Percentiles rank a stretch among this genome's conserved stretches.
These are phyloP conservation scores for Sporisorium sorghi DNA, from an alignment of 1,284 basidiomycete species.

Conservation along the genomic window DNA sequence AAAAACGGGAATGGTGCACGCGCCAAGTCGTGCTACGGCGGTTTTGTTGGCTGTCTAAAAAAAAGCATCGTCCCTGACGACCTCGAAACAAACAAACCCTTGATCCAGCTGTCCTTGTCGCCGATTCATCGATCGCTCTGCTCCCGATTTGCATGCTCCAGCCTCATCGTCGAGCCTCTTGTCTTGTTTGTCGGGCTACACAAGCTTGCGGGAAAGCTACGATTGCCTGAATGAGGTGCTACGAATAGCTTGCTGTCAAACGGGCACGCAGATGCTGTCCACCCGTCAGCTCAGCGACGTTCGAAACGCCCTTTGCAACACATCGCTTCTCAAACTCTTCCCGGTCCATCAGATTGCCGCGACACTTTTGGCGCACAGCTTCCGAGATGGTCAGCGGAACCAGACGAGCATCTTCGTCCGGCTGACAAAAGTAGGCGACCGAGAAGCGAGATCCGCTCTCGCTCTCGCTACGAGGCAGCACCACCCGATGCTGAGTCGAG, in stretches of 20 bases:
- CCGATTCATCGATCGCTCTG: too few relatives aligned
- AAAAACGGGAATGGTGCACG: neutral
- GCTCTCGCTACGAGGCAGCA: slow-evolving; percentile 42
- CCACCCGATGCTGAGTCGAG: slow-evolving; percentile 60
- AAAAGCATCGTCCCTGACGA: neutral
- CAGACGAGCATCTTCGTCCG: slow-evolving; percentile 50
- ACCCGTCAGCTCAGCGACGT: slow-evolving; percentile 39
- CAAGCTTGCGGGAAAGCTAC: neutral
- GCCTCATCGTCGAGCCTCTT: neutral
- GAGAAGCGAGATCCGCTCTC: slow-evolving; percentile 55
- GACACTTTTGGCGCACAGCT: slow-evolving; percentile 12
- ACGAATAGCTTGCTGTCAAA: slow-evolving; percentile 29
- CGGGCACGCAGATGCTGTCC: slow-evolving; percentile 51
- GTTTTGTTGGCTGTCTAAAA: neutral
- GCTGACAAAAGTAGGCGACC: slow-evolving; percentile 62
- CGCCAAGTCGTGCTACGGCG: neutral
- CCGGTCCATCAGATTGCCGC: slow-evolving; percentile 25
- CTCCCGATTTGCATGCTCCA: too few relatives aligned
- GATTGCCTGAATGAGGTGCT: neutral
- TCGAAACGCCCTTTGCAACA: slow-evolving; percentile 40
- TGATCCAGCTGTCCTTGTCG: too few relatives aligned
- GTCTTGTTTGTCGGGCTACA: neutral
- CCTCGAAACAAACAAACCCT: too few relatives aligned
- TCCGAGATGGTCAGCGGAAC: slow-evolving; percentile 32
- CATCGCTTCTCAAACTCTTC: slow-evolving; percentile 31